phyloP scores from a whole-genome alignment of 2,329 filamentous ascomycete genomes.

The Calonectria multiphialidica region DNA sequence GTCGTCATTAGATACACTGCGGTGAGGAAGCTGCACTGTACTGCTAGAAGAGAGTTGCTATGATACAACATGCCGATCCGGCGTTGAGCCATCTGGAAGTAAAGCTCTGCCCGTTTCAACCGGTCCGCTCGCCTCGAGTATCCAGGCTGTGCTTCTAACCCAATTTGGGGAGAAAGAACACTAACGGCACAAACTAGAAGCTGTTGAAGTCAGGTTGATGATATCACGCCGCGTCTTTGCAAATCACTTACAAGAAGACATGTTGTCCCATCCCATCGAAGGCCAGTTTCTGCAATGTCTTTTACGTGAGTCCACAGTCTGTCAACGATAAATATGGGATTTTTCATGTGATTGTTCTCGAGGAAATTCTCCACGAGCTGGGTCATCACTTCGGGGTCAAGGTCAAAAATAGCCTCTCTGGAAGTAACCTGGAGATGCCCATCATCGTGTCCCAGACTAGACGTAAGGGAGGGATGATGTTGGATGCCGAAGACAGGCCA shows the following conservation, averaged over 20 bases:
- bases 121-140: conserved; percentile 22
- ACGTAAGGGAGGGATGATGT: conserved; percentile 16
- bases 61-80: conserved; percentile 38
- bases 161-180: conserved; percentile 25
- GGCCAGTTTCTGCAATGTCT: conserved; percentile 27
- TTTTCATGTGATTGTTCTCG: conserved; percentile 35
- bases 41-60: conserved; percentile 31
- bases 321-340: conserved; percentile 35
- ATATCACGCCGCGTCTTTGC: neutral
- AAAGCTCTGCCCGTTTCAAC: conserved; percentile 27
- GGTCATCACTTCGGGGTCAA: conserved; percentile 27
- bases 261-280: conserved; percentile 35
- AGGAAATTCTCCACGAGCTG: conserved; percentile 38
- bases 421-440: neutral
- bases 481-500: conserved; percentile 24
- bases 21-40: conserved; percentile 37
- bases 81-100: conserved; percentile 35
- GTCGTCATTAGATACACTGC: conserved; percentile 37
- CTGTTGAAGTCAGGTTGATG: conserved; percentile 20
- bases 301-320: conserved; percentile 28
- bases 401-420: conserved; percentile 26
- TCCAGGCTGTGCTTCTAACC: conserved; percentile 17
- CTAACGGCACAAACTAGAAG: conserved; percentile 38
- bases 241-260: conserved; percentile 35
- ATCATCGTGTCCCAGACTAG: conserved; percentile 14